phyloP scores from a whole-genome alignment of 2,329 filamentous ascomycete genomes.

The Fusarium xyrophilum region DNA sequence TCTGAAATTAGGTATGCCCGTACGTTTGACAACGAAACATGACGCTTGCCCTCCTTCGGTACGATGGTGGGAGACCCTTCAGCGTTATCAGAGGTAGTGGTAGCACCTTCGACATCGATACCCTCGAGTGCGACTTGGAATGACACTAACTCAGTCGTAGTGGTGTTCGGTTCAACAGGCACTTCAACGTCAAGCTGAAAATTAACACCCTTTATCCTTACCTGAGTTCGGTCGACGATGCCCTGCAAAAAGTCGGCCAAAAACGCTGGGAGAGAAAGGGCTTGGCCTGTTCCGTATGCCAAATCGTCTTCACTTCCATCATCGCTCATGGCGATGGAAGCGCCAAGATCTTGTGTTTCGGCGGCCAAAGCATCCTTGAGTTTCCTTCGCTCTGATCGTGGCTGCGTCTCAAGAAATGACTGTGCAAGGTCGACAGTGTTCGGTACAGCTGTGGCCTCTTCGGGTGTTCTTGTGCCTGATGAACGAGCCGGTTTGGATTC shows the following conservation, averaged over 20 bases:
- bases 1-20: conserved; percentile 72
- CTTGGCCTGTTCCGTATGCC: conserved; percentile 71
- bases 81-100: conserved; percentile 47
- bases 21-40: conserved; percentile 68
- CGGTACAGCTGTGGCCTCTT: conserved; percentile 57
- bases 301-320: conserved; percentile 68
- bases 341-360: conserved; percentile 67
- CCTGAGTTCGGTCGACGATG: conserved; percentile 73
- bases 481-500: conserved; percentile 44
- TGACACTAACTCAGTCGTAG: conserved; percentile 62
- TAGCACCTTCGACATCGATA: conserved; percentile 72
- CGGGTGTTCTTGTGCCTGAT: conserved; percentile 50
- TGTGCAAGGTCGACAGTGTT: conserved; percentile 76
- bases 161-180: conserved; percentile 56
- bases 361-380: conserved; percentile 73
- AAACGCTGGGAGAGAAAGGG: conserved; percentile 72
- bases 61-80: conserved; percentile 48
- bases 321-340: conserved; percentile 66
- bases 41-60: conserved; percentile 69
- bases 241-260: conserved; percentile 76
- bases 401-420: conserved; percentile 78
- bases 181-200: conserved; percentile 70
- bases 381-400: conserved; percentile 68
- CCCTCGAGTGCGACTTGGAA: conserved; percentile 70
- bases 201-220: conserved; percentile 69